Percentiles rank a stretch among this genome's conserved stretches.
These are phyloP conservation scores for Crithidia sp. DNA, from an alignment of 208 protist species.

Conservation along the genomic window DNA sequence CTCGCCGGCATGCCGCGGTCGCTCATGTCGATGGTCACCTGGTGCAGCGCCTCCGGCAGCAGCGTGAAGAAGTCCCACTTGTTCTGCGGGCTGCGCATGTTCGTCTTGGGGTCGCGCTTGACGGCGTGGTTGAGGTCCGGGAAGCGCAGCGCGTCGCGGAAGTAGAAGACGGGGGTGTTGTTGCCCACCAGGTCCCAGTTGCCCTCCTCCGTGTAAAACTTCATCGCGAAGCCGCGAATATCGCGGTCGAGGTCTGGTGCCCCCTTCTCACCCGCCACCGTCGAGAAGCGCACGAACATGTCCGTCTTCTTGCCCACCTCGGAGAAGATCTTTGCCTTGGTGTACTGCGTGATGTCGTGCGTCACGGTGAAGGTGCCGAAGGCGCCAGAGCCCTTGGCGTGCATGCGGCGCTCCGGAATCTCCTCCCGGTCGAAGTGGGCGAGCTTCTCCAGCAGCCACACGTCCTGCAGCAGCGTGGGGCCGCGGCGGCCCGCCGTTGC, in stretches of 20 bases:
- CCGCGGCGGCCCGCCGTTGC: slow-evolving; percentile 16
- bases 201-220: slow-evolving; percentile 35
- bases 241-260: slow-evolving; percentile 12
- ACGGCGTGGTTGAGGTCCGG: slow-evolving; percentile 80
- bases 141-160: slow-evolving; percentile 39
- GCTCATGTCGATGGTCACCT: slow-evolving; percentile 71
- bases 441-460: slow-evolving; percentile 25
- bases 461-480: slow-evolving; percentile 20
- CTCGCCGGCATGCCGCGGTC: slow-evolving; percentile 57
- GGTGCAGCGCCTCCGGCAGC: slow-evolving; percentile 66
- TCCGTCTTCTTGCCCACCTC: slow-evolving; percentile 71
- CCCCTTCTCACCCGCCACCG: slow-evolving; percentile 72
- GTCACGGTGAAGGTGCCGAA: slow-evolving; percentile 28
- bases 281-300: slow-evolving; percentile 84
- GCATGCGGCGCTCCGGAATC: slow-evolving; percentile 27
- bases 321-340: slow-evolving; percentile 68
- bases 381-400: slow-evolving; percentile 25
- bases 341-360: slow-evolving; percentile 47
- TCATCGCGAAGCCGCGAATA: slow-evolving; percentile 58
- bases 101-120: slow-evolving; percentile 74
- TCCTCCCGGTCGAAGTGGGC: slow-evolving; percentile 19
- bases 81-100: slow-evolving; percentile 45
- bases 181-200: slow-evolving; percentile 88
- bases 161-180: slow-evolving; percentile 83
- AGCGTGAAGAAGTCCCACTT: slow-evolving; percentile 79